phyloP scores from a whole-genome alignment of 805 yeast genomes.

The Zygosaccharomyces gambellarensis region DNA sequence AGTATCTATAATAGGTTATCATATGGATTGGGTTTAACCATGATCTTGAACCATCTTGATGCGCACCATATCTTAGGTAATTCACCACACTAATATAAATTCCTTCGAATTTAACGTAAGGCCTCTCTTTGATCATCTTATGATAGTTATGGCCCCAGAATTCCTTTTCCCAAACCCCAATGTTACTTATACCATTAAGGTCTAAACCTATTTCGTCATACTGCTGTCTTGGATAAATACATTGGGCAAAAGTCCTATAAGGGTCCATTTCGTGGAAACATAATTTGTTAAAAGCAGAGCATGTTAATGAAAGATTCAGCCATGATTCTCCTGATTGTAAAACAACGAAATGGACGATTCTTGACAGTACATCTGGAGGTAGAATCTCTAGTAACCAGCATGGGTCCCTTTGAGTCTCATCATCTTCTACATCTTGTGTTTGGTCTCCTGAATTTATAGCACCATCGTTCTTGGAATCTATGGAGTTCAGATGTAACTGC shows the following conservation, averaged over 20 bases:
- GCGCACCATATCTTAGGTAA: slow-evolving; percentile 78
- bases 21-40: slow-evolving; percentile 75
- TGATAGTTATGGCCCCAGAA: slow-evolving; percentile 40
- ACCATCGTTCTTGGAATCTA: neutral
- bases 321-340: slow-evolving; percentile 54
- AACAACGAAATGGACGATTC: slow-evolving; percentile 47
- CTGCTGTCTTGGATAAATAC: slow-evolving; percentile 50
- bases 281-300: slow-evolving; percentile 50
- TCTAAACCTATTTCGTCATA: slow-evolving; percentile 44
- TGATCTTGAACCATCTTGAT: slow-evolving; percentile 56
- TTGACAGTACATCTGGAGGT: slow-evolving; percentile 55
- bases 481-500: slow-evolving; percentile 11
- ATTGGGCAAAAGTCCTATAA: slow-evolving; percentile 48
- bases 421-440: slow-evolving; percentile 13
- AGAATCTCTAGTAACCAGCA: slow-evolving; percentile 41
- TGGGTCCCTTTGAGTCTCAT: slow-evolving; percentile 32
- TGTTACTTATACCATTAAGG: slow-evolving; percentile 35
- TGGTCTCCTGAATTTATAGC: slow-evolving; percentile 9
- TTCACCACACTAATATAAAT: slow-evolving; percentile 80
- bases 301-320: slow-evolving; percentile 56
- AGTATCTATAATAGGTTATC: slow-evolving; percentile 83
- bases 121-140: slow-evolving; percentile 48
- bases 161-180: slow-evolving; percentile 36
- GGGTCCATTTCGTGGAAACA: slow-evolving; percentile 50
- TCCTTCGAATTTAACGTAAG: slow-evolving; percentile 76